Percentiles rank a stretch among this genome's conserved stretches.
Conservation (phyloP, 208 protist species). For the Lotmaria passim region DNA sequence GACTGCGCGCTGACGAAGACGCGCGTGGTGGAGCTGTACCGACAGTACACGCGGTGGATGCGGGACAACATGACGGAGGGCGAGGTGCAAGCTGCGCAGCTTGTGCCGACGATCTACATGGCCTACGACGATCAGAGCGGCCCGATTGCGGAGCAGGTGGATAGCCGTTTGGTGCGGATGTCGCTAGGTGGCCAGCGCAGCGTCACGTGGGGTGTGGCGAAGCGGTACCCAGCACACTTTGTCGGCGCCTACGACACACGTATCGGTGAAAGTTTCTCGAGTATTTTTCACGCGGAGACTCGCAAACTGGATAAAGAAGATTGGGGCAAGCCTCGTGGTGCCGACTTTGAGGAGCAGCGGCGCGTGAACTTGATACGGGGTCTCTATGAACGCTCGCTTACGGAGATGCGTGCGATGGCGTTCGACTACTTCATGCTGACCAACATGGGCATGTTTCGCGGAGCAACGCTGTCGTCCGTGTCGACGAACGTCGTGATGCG, state of each 20-base stretch:
- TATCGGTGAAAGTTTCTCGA: too few species aligned
- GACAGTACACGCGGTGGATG: neutral
- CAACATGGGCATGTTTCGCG: conserved; percentile 6
- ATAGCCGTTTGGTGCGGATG: neutral
- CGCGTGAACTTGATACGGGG: neutral
- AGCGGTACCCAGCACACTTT: too few species aligned
- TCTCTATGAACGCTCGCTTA: neutral
- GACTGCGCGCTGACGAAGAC: conserved; percentile 8
- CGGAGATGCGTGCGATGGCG: conserved; percentile 4
- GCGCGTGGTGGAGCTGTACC: conserved; percentile 5
- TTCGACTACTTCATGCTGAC: conserved; percentile 12
- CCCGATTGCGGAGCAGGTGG: neutral
- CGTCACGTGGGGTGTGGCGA: too few species aligned
- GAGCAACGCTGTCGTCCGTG: conserved; percentile 1
- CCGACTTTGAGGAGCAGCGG: neutral
- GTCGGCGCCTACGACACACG: too few species aligned
- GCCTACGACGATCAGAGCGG: neutral
- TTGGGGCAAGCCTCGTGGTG: too few species aligned
- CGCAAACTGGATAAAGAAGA: too few species aligned
- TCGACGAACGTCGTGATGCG: conserved; percentile 9
- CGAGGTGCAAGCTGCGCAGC: neutral
- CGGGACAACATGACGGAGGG: too few species aligned
- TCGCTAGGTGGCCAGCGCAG: neutral
- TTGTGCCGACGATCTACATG: conserved; percentile 9
- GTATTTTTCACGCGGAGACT: too few species aligned